phyloP scores from a whole-genome alignment of 2,329 filamentous ascomycete species.

The Microsporum ferrugineum region DNA sequence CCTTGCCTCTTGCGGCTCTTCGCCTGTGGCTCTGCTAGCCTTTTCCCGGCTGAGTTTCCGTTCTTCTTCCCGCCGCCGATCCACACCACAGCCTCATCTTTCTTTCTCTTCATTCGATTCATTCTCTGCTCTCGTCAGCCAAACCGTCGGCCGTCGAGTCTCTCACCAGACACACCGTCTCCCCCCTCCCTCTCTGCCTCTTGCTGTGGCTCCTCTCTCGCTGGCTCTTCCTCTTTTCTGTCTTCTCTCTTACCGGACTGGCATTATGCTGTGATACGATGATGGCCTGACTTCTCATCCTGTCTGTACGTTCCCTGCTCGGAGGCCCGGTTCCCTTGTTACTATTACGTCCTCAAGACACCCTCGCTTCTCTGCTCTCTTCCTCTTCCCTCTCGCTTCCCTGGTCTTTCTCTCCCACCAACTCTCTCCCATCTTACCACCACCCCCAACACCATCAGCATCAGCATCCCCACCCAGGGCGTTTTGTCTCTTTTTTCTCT shows the following conservation, averaged over 20 bases:
- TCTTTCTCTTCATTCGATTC: background rate
- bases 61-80: slow-evolving; percentile 7
- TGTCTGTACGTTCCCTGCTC: background rate
- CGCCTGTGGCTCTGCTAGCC: slow-evolving; percentile 3
- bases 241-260: background rate
- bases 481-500: too few relatives aligned
- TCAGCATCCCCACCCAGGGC: too few relatives aligned
- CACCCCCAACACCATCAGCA: too few relatives aligned
- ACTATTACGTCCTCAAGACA: background rate
- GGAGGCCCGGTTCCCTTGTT: background rate
- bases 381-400: background rate
- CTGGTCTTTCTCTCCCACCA: background rate
- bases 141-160: background rate
- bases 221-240: background rate
- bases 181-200: background rate
- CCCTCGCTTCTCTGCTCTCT: background rate
- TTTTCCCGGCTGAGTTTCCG: slow-evolving; percentile 5
- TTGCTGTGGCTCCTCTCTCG: background rate
- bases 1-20: background rate
- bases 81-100: slow-evolving; percentile 8
- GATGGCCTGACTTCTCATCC: background rate
- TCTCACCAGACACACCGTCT: background rate
- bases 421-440: background rate
- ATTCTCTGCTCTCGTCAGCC: background rate
- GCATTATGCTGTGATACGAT: background rate